Base-by-base conservation (phyloP, 805 yeast genomes). In the Vanderwaltozyma yarrowii region DNA sequence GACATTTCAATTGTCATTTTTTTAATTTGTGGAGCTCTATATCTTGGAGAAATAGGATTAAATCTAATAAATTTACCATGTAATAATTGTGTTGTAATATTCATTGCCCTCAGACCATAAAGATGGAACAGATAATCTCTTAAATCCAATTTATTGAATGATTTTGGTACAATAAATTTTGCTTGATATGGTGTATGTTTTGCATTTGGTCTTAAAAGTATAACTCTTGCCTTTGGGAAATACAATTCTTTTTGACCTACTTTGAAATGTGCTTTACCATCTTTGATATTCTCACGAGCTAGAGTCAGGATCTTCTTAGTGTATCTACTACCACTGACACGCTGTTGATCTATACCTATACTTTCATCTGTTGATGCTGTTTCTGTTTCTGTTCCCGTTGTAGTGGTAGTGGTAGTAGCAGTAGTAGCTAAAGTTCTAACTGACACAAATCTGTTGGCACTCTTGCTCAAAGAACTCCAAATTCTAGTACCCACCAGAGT, bases 111-210 rank as follows among this genome's bases (percentile, higher is more conserved):
- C 43, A 92, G 69, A 2, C 95, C 96, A 55, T 92, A 92, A 4
- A 92, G 68, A 51, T 88, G 78, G 74, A 78, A 92, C 45, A 92
- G 69, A 56, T 92, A 92, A 64, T 92, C 99, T 60, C 98, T 76
- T 44, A 92, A 70, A 60, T 89, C 97, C 65, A 92, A 69, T 60
- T 88, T 89, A 68, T 92, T 92, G 71, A 92, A 88, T 39, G 84
- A 76, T 54, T 82, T 76, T 13, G 99, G 98, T 15, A 94, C 98
- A 46, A 84, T 76, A 62, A 92, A 92, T 60, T 86, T 87, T 35
- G 97, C 97, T 62, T 87, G 96, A 64, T 83, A 88, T 34, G 99
- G 99, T 0, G 96, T 83, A 62, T 85, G 95, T 55, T 84, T 84
- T n/a, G 97, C 96, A 53, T 83, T 83, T 31, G 96, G 95, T 56